Evolutionary conservation across 106 monocot species (phyloP), one percentile per base, ranked within the genome.

Genomic region (Acorus calamus): DNA sequence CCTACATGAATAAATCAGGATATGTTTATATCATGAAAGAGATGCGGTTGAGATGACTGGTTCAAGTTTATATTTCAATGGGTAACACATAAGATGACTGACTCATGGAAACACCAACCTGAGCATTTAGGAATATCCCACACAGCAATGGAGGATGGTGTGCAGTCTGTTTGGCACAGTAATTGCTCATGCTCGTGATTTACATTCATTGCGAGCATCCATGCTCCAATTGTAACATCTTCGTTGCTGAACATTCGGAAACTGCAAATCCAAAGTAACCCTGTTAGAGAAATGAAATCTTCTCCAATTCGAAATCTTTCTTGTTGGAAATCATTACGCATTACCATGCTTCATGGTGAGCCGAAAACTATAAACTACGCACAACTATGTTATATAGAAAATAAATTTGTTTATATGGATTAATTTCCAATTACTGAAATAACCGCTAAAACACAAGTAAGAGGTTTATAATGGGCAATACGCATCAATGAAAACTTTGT

Each of bases 161-260:
- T 83, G 65, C 96, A 98, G 52, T 83, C 73, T 28, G 83, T 55
- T 2, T 64, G 56, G 66, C 96, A 98, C 52, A 98, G 72, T 7
- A 71, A 80, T 6, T 64, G 73, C 42, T 74, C 71, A 61, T 90
- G 59, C 74, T 98, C 96, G 74, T 98, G 91, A 76, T 98, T 80
- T n/a, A 91, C 96, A 75, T 98, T 98, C 96, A 98, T 91, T 4
- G 96, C 90, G 49, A 98, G 80, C 87, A 98, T 98, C 96, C 91
- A 88, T 1, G 90, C 61, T 42, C 96, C 96, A 13, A 96, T 85
- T 0, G 90, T 91, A 47, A 98, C 91, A 70, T 98, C 96, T 57
- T 98, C 96, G 63, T 98, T 98, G 78, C 82, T 98, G 69, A 91
- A 98, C 96, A 98, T 81, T 61, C 96, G 74, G 59, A 91, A 91